These are phyloP conservation scores for Pythium biforme DNA, from an alignment of 352 stramenopile species.

Conservation along the genomic window DNA sequence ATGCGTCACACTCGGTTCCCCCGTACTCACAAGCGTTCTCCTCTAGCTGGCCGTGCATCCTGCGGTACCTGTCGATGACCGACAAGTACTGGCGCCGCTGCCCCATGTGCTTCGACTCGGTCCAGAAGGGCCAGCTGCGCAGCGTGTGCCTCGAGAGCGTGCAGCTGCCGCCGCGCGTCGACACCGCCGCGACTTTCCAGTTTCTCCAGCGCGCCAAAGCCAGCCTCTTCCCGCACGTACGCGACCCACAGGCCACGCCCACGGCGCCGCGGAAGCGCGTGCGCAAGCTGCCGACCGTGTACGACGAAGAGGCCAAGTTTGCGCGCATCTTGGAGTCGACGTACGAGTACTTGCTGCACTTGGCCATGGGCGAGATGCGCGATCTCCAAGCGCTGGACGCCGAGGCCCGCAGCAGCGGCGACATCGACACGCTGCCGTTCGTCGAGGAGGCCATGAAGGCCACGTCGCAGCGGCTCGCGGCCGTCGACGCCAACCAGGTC, in stretches of 20 bases:
- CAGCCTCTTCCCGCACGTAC: slow-evolving; percentile 68
- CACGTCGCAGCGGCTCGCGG: slow-evolving; percentile 55
- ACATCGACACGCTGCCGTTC: slow-evolving; percentile 75
- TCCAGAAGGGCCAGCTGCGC: slow-evolving; percentile 78
- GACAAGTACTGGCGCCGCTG: slow-evolving; percentile 88
- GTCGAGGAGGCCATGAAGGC: slow-evolving; percentile 77
- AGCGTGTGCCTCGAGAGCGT: slow-evolving; percentile 67
- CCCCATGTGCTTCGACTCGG: slow-evolving; percentile 86
- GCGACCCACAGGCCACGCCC: slow-evolving; percentile 2
- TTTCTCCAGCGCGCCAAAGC: slow-evolving; percentile 70
- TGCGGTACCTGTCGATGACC: slow-evolving; percentile 78
- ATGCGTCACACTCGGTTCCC: not conserved
- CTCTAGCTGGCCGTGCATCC: slow-evolving; percentile 76
- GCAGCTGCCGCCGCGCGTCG: slow-evolving; percentile 55
- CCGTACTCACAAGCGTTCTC: not conserved
- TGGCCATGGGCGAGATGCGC: slow-evolving; percentile 64
- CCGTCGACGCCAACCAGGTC: slow-evolving; percentile 14
- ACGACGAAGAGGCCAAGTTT: slow-evolving; percentile 63
- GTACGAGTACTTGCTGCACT: slow-evolving; percentile 55
- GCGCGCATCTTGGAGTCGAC: slow-evolving; percentile 76
- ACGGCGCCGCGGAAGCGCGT: slow-evolving; percentile 31
- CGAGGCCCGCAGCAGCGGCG: slow-evolving; percentile 67
- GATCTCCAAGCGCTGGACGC: slow-evolving; percentile 68
- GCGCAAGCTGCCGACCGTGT: slow-evolving; percentile 58
- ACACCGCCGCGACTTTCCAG: slow-evolving; percentile 57